Conservation (phyloP, 208 protist species). For the Jaenimonas drosophilae region DNA sequence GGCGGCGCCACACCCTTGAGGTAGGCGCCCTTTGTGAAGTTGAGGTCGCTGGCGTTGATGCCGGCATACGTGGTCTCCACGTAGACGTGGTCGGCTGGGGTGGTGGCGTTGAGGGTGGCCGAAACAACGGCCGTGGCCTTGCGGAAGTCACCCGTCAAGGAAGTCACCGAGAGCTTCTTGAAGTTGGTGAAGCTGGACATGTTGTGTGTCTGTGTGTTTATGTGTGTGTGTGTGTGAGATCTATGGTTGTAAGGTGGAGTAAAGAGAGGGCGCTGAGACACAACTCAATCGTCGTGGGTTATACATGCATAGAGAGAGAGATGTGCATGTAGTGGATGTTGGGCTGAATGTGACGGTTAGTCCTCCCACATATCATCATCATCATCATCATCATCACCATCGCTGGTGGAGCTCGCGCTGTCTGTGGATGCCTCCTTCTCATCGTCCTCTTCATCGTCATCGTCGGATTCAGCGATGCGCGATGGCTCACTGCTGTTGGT, state of each 20-base stretch:
- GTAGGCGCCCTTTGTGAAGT: slow-evolving; percentile 53
- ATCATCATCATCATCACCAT: too few species aligned
- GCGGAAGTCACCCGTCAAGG: slow-evolving; percentile 19
- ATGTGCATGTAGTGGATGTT: too few species aligned
- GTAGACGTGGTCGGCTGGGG: slow-evolving; percentile 25
- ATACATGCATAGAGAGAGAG: too few species aligned
- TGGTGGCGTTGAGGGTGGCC: neutral
- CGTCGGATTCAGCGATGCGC: slow-evolving; percentile 35
- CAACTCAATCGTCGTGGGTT: too few species aligned
- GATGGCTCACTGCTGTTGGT: slow-evolving; percentile 45
- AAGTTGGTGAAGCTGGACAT: neutral
- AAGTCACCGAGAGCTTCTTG: slow-evolving; percentile 17
- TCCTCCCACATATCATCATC: slow-evolving; percentile 51
- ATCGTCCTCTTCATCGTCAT: slow-evolving; percentile 8
- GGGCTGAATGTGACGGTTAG: slow-evolving; percentile 2
- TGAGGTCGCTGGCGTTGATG: slow-evolving; percentile 71
- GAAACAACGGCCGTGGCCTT: slow-evolving; percentile 12
- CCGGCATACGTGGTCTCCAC: slow-evolving; percentile 43
- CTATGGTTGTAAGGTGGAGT: neutral
- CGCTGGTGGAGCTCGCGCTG: too few species aligned
- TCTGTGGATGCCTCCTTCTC: neutral
- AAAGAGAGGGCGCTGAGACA: too few species aligned
- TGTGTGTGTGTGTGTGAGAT: neutral
- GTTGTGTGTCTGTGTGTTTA: neutral
- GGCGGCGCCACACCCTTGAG: slow-evolving; percentile 22